phyloP scores from a whole-genome alignment of 2,329 filamentous ascomycete genomes.

The Paraconiothyrium brasiliense region DNA sequence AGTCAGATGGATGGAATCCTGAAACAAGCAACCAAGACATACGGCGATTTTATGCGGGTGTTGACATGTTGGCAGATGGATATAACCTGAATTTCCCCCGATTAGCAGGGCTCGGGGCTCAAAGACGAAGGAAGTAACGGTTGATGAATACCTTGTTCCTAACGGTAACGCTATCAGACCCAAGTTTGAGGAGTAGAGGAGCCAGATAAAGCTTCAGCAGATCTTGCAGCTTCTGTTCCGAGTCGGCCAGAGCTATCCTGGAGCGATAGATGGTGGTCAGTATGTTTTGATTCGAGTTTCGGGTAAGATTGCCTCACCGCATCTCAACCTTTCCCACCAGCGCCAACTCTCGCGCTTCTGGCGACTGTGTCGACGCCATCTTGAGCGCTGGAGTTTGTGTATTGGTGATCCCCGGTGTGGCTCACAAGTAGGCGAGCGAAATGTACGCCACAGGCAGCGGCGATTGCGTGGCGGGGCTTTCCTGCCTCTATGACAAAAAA shows the following conservation, averaged over 20 bases:
- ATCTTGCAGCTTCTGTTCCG: constrained; percentile 82
- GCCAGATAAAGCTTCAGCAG: constrained; percentile 81
- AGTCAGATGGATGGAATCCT: constrained; percentile 22
- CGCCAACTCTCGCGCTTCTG: constrained; percentile 77
- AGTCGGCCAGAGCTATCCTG: constrained; percentile 75
- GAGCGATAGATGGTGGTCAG: not conserved
- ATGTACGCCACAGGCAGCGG: constrained; percentile 31
- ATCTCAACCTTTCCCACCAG: constrained; percentile 88
- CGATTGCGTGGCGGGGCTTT: constrained; percentile 27
- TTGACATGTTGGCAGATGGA: constrained; percentile 77
- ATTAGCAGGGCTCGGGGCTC: constrained; percentile 41
- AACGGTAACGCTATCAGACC: constrained; percentile 80
- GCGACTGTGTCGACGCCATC: constrained; percentile 44
- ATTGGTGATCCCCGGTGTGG: constrained; percentile 9
- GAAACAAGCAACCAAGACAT: constrained; percentile 35
- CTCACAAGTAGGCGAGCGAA: not conserved
- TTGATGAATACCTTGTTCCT: constrained; percentile 71
- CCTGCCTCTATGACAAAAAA: not conserved
- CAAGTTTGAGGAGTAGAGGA: constrained; percentile 85
- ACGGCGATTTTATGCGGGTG: constrained; percentile 67
- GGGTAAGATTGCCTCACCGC: constrained; percentile 57
- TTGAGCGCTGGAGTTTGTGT: constrained; percentile 20
- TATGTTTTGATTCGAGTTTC: not conserved
- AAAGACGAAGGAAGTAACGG: not conserved
- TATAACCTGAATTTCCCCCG: constrained; percentile 61